Evolutionary conservation across 2,329 filamentous ascomycete genomes (phyloP).

Genomic region (Pseudogymnoascus sp.): DNA sequence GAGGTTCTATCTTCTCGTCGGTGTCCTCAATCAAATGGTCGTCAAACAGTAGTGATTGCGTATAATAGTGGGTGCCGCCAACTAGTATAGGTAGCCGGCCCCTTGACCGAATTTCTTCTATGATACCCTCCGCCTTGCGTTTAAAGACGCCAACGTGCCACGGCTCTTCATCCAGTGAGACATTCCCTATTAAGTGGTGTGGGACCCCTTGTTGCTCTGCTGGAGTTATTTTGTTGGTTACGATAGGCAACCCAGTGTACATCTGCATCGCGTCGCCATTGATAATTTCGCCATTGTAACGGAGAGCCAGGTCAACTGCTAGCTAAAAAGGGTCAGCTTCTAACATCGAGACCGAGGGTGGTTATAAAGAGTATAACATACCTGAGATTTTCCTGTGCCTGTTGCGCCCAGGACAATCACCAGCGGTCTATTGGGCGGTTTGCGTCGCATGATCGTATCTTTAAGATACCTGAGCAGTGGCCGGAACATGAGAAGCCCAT

Average conservation of each 20-base stretch:
- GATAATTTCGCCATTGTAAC: conserved; percentile 87
- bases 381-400: conserved; percentile 88
- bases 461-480: conserved; percentile 13
- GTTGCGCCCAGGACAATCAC: conserved; percentile 83
- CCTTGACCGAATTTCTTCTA: conserved; percentile 70
- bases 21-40: conserved; percentile 52
- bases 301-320: conserved; percentile 77
- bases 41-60: conserved; percentile 79
- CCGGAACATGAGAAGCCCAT: conserved; percentile 7
- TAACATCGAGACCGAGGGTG: conserved; percentile 13
- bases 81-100: conserved; percentile 85
- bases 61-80: conserved; percentile 93
- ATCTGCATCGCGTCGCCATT: conserved; percentile 99
- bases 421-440: conserved; percentile 51
- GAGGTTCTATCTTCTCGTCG: background rate
- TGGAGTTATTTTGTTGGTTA: conserved; percentile 83
- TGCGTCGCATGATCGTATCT: conserved; percentile 23
- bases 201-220: conserved; percentile 73
- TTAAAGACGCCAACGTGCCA: conserved; percentile 82
- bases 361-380: conserved; percentile 32
- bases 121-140: conserved; percentile 58
- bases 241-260: conserved; percentile 83
- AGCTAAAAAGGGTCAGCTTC: conserved; percentile 22
- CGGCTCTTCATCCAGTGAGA: conserved; percentile 67
- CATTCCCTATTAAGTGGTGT: conserved; percentile 80